Conservation (phyloP, 352 stramenopile species). For the Phytopythium mirpurense region DNA sequence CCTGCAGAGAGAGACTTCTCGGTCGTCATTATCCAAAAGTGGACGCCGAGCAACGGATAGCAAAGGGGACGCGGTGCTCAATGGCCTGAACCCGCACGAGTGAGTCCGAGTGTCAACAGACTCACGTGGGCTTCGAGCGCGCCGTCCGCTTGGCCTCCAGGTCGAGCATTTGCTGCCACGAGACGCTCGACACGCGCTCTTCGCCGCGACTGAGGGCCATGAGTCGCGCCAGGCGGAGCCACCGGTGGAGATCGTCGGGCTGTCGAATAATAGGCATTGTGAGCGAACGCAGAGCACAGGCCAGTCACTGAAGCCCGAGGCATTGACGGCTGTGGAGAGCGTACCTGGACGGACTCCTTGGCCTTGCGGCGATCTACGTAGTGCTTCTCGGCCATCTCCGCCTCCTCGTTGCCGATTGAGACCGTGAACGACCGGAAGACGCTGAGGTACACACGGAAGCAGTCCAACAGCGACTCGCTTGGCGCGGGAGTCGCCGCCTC, state of each 20-base stretch:
- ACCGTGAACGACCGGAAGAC: constrained; percentile 51
- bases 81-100: too few species aligned
- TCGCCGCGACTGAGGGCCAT: constrained; percentile 60
- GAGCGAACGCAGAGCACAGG: neutral
- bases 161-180: constrained; percentile 57
- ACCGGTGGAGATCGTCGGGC: constrained; percentile 74
- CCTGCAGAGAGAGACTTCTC: constrained; percentile 88
- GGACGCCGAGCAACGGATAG: constrained; percentile 53
- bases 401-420: constrained; percentile 64
- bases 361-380: constrained; percentile 69
- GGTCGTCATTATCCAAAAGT: constrained; percentile 93
- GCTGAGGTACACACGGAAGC: constrained; percentile 60
- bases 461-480: constrained; percentile 38
- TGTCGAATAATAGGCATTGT: constrained; percentile 16
- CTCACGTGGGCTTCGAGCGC: constrained; percentile 4
- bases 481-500: neutral
- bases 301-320: constrained; percentile 2
- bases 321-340: constrained; percentile 4
- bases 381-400: constrained; percentile 72
- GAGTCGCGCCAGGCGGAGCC: constrained; percentile 66
- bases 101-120: neutral
- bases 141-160: constrained; percentile 42
- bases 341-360: constrained; percentile 66
- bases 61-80: too few species aligned
- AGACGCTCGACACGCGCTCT: constrained; percentile 32